These are phyloP conservation scores for Herpetospermum pedunculosum DNA, from an alignment of 306 rosid species.

Conservation along the genomic window DNA sequence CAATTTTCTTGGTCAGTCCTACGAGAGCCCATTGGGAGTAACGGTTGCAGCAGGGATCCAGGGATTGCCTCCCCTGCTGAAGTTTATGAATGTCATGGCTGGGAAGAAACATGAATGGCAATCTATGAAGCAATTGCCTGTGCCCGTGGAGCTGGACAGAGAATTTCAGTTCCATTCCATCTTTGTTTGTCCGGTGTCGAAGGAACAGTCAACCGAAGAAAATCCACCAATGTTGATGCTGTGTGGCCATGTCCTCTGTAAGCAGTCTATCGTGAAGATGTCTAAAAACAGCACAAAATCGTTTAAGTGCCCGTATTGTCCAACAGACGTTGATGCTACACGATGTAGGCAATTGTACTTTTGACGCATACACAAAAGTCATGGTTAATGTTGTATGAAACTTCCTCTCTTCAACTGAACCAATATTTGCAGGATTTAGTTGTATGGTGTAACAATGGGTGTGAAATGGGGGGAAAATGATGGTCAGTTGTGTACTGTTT, in stretches of 20 bases:
- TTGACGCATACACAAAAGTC: slow-evolving; percentile 21
- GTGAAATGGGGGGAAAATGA: slow-evolving; percentile 18
- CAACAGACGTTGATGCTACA: slow-evolving; percentile 46
- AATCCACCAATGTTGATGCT: slow-evolving; percentile 88
- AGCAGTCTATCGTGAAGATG: slow-evolving; percentile 85
- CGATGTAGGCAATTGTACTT: slow-evolving; percentile 49
- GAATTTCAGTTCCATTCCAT: slow-evolving; percentile 89
- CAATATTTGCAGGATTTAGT: slow-evolving; percentile 22
- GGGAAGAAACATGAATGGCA: slow-evolving; percentile 95
- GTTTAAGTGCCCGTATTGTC: slow-evolving; percentile 87
- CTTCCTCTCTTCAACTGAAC: slow-evolving; percentile 20
- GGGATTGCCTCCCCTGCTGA: slow-evolving; percentile 65
- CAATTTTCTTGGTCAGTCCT: slow-evolving; percentile 68
- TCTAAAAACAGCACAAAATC: slow-evolving; percentile 65
- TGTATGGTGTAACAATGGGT: slow-evolving; percentile 17
- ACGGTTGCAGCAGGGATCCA: slow-evolving; percentile 72
- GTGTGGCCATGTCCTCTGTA: slow-evolving; percentile 92
- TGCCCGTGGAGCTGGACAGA: slow-evolving; percentile 62
- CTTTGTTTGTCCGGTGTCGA: slow-evolving; percentile 93
- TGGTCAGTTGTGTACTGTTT: slow-evolving; percentile 19
- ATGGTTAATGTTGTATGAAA: slow-evolving; percentile 17
- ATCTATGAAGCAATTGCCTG: slow-evolving; percentile 64
- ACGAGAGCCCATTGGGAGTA: slow-evolving; percentile 68
- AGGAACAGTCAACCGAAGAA: slow-evolving; percentile 76
- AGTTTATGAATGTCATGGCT: slow-evolving; percentile 72